Base-by-base conservation (phyloP, 805 yeast genomes). In the Candida vartiovaarae region DNA sequence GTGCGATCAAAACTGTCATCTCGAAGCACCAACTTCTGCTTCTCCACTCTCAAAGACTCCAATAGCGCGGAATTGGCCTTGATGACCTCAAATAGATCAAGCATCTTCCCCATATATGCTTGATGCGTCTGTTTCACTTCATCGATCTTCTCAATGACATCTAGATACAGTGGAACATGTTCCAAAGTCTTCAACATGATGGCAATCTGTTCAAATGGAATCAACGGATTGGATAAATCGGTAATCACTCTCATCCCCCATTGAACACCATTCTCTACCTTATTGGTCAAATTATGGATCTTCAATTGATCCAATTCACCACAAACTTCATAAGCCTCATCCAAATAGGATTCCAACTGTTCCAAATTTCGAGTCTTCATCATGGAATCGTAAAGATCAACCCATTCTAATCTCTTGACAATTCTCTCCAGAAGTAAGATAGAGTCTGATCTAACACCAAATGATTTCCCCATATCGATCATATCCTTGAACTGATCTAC, bases 361-460 rank as follows among this genome's bases (percentile, higher is more conserved):
- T 55, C 54, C 34, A 63, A 45, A 8, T 46, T 49, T 25, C 50
- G 44, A 25, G 47, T 48, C 24, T 52, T 46, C 20, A 51, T 34
- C 20, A 56, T 37, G 4, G 44, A 55, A 8, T 50, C 53, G 15
- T 52, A 62, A 8, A 45, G 53, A 3, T 62, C 61, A 24, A 67
- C 31, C 78, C 80, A 75, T 20, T 52, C 52, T 36, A 62, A 52
- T 45, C 71, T 64, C 29, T 62, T 51, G 8, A 68, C 59, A 4
- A 72, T 54, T 30, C 63, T 59, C 39, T 66, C 70, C 39, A 75
- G 59, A 20, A 65, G 44, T 25, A 68, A 68, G 9, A 67, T 56
- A 5, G 81, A 71, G 3, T 77, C 74, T 11, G 84, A 57, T 5
- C 66, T 70, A 33, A 84, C 59, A 4, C 84, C 84, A 54, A 82